Conservation (phyloP, 1,284 basidiomycete genomes). For the Ceratobasidium sp. region DNA sequence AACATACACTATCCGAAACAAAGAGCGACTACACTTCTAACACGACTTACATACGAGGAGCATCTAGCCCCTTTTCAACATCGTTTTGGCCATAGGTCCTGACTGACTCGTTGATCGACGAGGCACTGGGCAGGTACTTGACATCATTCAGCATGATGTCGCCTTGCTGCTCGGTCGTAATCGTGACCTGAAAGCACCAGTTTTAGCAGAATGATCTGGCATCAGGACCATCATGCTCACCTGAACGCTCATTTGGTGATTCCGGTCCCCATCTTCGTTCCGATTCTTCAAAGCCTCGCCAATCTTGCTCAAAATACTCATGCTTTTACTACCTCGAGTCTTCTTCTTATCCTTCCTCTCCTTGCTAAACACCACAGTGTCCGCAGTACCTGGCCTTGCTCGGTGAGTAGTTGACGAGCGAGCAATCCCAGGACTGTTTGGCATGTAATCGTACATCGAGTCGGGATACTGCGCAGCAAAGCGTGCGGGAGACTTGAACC, state of each 20-base stretch:
- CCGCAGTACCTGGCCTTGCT: neutral
- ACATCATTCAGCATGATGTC: constrained; percentile 36
- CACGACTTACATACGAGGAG: no score
- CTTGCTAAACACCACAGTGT: constrained; percentile 21
- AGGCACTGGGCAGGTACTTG: constrained; percentile 6
- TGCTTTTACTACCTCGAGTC: neutral
- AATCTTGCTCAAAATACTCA: constrained; percentile 16
- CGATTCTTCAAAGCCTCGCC: constrained; percentile 9
- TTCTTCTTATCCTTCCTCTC: neutral
- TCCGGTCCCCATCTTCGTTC: neutral
- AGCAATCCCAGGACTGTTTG: neutral
- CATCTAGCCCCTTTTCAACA: no score
- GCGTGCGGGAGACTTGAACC: neutral
- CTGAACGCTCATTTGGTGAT: constrained; percentile 35
- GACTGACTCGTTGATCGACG: constrained; percentile 21
- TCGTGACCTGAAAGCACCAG: constrained; percentile 16
- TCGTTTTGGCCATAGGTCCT: neutral
- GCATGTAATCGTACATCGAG: constrained; percentile 22
- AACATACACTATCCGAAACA: no score
- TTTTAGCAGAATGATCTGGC: no score
- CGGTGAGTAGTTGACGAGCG: neutral
- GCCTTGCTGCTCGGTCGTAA: constrained; percentile 28
- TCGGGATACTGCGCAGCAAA: constrained; percentile 1
- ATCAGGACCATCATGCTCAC: neutral
- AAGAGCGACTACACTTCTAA: neutral